Evolutionary conservation across 768 basidiomycete genomes (phyloP), one percentile per base, ranked within the genome.

Genomic region (Lyophyllum atratum): DNA sequence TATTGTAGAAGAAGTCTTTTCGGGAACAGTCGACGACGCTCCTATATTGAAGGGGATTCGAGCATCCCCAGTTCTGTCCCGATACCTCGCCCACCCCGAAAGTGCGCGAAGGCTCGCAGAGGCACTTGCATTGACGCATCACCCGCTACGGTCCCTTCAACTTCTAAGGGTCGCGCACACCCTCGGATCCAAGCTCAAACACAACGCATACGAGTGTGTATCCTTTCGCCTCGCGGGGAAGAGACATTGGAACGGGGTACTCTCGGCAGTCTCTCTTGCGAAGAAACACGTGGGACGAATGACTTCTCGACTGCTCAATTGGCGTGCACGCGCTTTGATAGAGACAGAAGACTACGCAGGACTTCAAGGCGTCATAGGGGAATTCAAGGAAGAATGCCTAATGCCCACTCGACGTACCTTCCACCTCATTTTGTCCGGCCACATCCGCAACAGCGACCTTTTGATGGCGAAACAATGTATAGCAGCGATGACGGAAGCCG

Each of bases 371-470:
- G 74, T 81, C 2, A 69, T 88, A 43, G 66, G 75, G 25, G 78
- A 85, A 52, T 92, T 87, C 73, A 63, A 72, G 49, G 64, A 66
- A 25, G 71, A 77, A 48, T 65, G 73, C 1, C 60, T 87, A 28
- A 60, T 62, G 11, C 88, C 88, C 17, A 80, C 76, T 45, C 78
- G 82, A 39, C 77, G 83, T 61, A 90, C 90, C 3, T 92, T 80
- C 66, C 87, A 91, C 63, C 75, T 88, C 15, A 76, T 92, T 37
- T 71, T 92, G 12, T 78, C 83, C 11, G 87, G 85, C 28, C 80
- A 86, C 67, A 74, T 93, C 54, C 86, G 82, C 64, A 92, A 92
- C 67, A 75, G 79, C 69, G 80, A 91, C 66, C 68, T 92, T 44
- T 62, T 68, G 54, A 76, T 77, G 39, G 87, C 87, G 47, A 82